These are phyloP conservation scores for Hyphochytrium catenoides DNA, from an alignment of 352 stramenopile species.

Conservation along the genomic window DNA sequence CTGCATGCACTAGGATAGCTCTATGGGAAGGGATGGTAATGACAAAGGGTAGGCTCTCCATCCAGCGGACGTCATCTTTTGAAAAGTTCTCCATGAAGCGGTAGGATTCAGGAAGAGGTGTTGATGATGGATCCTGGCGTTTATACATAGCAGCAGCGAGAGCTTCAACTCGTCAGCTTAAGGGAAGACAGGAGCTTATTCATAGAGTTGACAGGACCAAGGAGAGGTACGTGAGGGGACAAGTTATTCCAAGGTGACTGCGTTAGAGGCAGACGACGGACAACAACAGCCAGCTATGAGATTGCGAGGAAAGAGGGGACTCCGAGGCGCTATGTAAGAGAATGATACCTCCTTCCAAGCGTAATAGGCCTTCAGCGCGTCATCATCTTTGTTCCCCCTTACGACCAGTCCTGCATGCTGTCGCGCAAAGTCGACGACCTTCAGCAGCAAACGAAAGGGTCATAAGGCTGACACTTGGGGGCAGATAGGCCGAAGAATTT, in stretches of 20 bases:
- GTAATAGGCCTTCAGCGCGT: conserved; percentile 29
- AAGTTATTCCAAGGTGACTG: too few relatives aligned
- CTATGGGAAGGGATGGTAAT: conserved; percentile 29
- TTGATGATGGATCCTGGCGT: background rate
- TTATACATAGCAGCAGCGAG: background rate
- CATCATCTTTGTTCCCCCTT: conserved; percentile 53
- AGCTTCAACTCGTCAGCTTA: background rate
- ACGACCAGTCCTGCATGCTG: conserved; percentile 25
- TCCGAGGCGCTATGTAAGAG: too few relatives aligned
- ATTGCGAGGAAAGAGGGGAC: too few relatives aligned
- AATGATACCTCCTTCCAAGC: conserved; percentile 12
- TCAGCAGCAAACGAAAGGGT: background rate
- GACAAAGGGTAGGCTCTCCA: conserved; percentile 48
- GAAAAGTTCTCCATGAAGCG: conserved; percentile 30
- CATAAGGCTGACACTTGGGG: background rate
- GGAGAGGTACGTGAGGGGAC: too few relatives aligned
- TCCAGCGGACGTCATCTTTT: conserved; percentile 25
- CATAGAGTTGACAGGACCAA: too few relatives aligned
- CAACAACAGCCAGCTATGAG: too few relatives aligned
- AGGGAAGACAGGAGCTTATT: too few relatives aligned
- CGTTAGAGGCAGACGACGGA: too few relatives aligned
- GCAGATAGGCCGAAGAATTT: background rate
- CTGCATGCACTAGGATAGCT: conserved; percentile 38
- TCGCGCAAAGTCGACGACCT: conserved; percentile 39
- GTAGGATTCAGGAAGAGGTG: too few relatives aligned